Base-by-base conservation (phyloP, 306 rosid genomes). In the Amphicarpaea edgeworthii region DNA sequence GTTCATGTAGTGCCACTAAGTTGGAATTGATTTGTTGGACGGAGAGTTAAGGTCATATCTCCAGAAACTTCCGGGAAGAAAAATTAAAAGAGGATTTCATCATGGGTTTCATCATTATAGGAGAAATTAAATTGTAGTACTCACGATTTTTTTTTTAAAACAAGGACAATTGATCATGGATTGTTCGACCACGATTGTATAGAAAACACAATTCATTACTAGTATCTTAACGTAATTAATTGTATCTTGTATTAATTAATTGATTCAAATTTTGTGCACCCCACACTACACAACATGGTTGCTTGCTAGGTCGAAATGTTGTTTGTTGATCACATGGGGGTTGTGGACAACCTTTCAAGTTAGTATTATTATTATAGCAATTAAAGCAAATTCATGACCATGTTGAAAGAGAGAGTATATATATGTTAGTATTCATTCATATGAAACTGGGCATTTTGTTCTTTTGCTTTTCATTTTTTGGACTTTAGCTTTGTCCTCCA, bases 261-360 rank as follows among this genome's bases (percentile, higher is more conserved):
- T 64, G 7, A 20, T 71, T 21, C 5, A 53, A 77, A 2, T 30
- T 2, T 21, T 4, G 0, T 28, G 68, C 73, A 19, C 60, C 60
- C 61, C 51, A n/a, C n/a, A n/a, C 32, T 5, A 2, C 32, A 19
- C 69, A 68, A 1, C 75, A 68, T 55, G 69, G 68, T 42, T 55
- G 61, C 24, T 14, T 38, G 43, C 8, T 9, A 41, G 46, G 3
- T 41, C 46, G 10, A 12, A 38, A 16, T 71, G 51, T 49, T n/a
- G n/a, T n/a, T n/a, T n/a, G n/a, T n/a, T n/a, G n/a, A 30, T 83
- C 82, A 83, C 84, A 71, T 83, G 84, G 81, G 79, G 53, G 51
- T 32, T 59, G 76, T 84, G 82, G 58, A 70, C 73, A 84, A 69
- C 14, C 72, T 21, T 79, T 60, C 45, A 79, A 62, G 66, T 40